Conservation (phyloP, 352 stramenopile genomes). For the Pseudoperonospora humuli region DNA sequence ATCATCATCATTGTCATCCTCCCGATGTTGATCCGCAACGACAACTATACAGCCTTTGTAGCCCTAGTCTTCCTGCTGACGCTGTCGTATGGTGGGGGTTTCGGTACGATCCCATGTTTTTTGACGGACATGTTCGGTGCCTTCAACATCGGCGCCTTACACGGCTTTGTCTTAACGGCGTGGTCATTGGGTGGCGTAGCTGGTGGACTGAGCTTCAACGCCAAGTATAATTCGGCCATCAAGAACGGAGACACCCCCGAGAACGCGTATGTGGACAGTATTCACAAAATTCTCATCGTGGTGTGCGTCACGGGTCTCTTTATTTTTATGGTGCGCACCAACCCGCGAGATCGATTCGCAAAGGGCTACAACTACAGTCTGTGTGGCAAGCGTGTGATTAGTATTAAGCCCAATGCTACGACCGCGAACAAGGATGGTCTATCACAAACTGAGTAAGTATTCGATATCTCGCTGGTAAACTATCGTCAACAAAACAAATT, state of each 20-base stretch:
- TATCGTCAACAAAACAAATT: too few species aligned
- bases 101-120: conserved; percentile 69
- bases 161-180: conserved; percentile 72
- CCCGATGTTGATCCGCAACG: conserved; percentile 44
- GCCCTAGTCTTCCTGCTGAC: conserved; percentile 61
- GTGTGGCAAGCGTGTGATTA: conserved; percentile 45
- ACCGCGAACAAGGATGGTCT: conserved; percentile 55
- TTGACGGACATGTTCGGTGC: conserved; percentile 81
- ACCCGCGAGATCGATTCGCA: conserved; percentile 56
- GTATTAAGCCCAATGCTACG: conserved; percentile 54
- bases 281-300: conserved; percentile 65
- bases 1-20: conserved; percentile 51
- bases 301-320: conserved; percentile 48
- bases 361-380: conserved; percentile 58
- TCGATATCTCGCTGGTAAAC: too few species aligned
- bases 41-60: conserved; percentile 53
- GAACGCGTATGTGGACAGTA: conserved; percentile 60
- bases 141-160: conserved; percentile 77
- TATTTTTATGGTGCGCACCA: conserved; percentile 64
- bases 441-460: too few species aligned
- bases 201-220: conserved; percentile 66
- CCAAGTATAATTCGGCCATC: conserved; percentile 26
- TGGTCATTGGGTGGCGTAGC: conserved; percentile 76
- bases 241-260: conserved; percentile 23
- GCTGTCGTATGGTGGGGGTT: conserved; percentile 59